Evolutionary conservation across 2,329 filamentous ascomycete genomes (phyloP), one percentile per base, ranked within the genome.

Genomic region (Helicocarpus griseus): DNA sequence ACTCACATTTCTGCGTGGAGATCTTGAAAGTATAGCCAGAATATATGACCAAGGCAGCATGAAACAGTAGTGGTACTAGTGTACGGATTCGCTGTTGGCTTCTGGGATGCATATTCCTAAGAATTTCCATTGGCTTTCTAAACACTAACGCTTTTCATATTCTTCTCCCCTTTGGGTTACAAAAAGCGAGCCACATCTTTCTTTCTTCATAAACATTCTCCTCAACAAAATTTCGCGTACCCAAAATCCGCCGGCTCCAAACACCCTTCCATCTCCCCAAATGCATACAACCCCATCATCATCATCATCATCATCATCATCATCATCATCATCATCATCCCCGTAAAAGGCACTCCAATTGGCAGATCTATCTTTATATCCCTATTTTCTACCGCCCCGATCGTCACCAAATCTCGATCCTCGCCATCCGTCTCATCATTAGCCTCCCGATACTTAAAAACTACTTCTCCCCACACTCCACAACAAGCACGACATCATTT

Each of bases 231-330:
- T 28, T 62, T 54, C 2, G 61, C 67, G 57, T 66, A 68, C 14
- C 55, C 56, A 55, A 75, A 74, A 48, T 74, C 70, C 0, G 72
- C 72, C 1, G 71, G 71, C 3, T 56, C 58, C 6, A 72, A 57
- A 33, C 68, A 71, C 17, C 63, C 60, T 49, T 74, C 66, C 17
- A 66, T 57, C 38, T 71, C 65, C 3, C 70, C 72, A 56, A 69
- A 72, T 1, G 69, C 62, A 58, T 75, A 75, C 11, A 75, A n/a
- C 0, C 73, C 72, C 45, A 75, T 57, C 71, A 74, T 73, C 61
- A 71, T 69, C 0, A n/a, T n/a, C n/a, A n/a, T n/a, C n/a, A n/a
- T n/a, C n/a, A n/a, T n/a, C n/a, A n/a, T n/a, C n/a, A n/a, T n/a
- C n/a, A n/a, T n/a, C n/a, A n/a, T n/a, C n/a, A n/a, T n/a, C n/a